These are phyloP conservation scores for Penicillium sp. DNA, from an alignment of 2,329 filamentous ascomycete genomes.

Conservation along the genomic window DNA sequence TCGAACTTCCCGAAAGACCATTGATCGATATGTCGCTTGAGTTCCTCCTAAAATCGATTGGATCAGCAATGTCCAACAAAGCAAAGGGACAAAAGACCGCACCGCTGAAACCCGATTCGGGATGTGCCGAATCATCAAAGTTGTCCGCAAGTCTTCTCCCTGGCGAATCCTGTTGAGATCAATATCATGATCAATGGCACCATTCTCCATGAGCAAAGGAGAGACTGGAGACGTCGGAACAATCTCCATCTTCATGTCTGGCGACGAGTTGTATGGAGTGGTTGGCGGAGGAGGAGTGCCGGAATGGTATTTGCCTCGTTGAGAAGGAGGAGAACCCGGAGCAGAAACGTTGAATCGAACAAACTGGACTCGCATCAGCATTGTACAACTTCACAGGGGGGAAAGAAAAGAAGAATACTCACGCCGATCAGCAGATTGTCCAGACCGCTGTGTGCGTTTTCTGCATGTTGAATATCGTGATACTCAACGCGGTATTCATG, in stretches of 20 bases:
- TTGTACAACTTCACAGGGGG: too few species aligned
- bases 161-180: background rate
- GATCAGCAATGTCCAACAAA: background rate
- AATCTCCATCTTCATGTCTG: background rate
- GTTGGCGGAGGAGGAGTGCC: background rate
- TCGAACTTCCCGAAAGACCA: slow-evolving; percentile 83
- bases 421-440: too few species aligned
- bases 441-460: too few species aligned
- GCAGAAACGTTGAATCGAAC: too few species aligned
- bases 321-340: too few species aligned
- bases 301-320: background rate
- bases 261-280: background rate
- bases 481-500: too few species aligned
- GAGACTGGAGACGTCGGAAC: background rate
- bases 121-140: slow-evolving; percentile 86
- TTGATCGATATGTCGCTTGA: slow-evolving; percentile 78
- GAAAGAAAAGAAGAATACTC: too few species aligned
- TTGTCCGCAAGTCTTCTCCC: slow-evolving; percentile 2
- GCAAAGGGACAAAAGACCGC: slow-evolving; percentile 16
- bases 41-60: slow-evolving; percentile 53
- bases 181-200: background rate
- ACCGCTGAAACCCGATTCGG: slow-evolving; percentile 77
- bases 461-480: too few species aligned
- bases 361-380: too few species aligned
- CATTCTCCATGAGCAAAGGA: background rate